A percentile compares a stretch with the other conserved stretches of the same genome.
phyloP scores from a whole-genome alignment of 345 rosid genomes.

The Bruguiera sexangula region DNA sequence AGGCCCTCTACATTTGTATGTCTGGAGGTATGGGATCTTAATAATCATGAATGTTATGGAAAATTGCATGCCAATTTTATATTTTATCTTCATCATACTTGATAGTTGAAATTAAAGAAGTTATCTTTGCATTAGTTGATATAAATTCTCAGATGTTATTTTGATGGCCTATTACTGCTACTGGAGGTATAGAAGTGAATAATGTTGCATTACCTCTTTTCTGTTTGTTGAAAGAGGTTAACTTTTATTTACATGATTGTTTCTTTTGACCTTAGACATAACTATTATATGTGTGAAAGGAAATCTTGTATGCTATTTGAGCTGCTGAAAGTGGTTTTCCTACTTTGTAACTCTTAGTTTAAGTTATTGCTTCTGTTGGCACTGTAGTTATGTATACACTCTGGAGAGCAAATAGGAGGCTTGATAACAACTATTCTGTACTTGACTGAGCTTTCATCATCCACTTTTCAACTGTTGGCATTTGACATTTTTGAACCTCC shows the following conservation, averaged over 20 bases:
- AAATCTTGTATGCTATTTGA: neutral
- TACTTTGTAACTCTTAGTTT: neutral
- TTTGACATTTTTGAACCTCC: neutral
- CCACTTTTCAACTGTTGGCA: neutral
- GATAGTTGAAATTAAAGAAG: neutral
- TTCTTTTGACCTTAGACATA: too few species aligned
- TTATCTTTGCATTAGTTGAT: neutral
- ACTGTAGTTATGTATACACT: neutral
- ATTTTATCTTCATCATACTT: slow-evolving; percentile 1
- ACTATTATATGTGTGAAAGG: neutral
- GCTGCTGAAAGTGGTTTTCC: neutral
- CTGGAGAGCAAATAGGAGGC: neutral
- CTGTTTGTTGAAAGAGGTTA: too few species aligned
- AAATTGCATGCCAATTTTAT: neutral
- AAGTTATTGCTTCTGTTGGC: neutral
- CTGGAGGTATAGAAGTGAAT: too few species aligned
- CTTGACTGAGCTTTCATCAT: neutral
- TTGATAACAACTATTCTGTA: neutral
- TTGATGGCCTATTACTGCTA: neutral
- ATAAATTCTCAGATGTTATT: neutral
- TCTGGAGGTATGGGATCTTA: slow-evolving; percentile 66
- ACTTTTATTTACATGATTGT: too few species aligned
- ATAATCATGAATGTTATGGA: neutral
- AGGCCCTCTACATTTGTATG: slow-evolving; percentile 81
- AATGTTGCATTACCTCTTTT: too few species aligned